Percentiles rank a stretch among this genome's conserved stretches.
Conservation (phyloP, 495 filamentous ascomycete genomes). For the Aspergillus ellipticus region DNA sequence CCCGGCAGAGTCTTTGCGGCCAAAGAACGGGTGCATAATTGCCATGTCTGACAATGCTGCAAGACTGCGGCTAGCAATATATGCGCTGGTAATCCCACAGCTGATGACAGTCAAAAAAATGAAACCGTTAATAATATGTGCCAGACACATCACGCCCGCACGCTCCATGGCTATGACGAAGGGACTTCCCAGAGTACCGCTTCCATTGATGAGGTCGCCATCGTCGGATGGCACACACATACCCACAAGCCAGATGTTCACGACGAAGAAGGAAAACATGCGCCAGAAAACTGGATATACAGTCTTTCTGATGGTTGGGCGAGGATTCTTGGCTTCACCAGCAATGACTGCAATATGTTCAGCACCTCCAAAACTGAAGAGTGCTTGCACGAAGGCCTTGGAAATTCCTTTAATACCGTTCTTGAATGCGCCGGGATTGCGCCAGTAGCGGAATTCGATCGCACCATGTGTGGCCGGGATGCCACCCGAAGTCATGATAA, state of each 20-base stretch:
- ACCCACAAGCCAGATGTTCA: constrained; percentile 30
- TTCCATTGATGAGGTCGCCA: constrained; percentile 14
- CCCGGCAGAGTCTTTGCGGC: constrained; percentile 23
- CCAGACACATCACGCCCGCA: constrained; percentile 22
- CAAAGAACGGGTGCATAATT: constrained; percentile 26
- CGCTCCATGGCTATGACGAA: constrained; percentile 29
- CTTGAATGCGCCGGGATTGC: constrained; percentile 26
- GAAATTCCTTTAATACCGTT: constrained; percentile 32
- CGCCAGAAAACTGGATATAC: constrained; percentile 30
- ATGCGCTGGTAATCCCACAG: constrained; percentile 29
- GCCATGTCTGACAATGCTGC: constrained; percentile 24
- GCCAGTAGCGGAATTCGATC: constrained; percentile 28
- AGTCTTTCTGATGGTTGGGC: constrained; percentile 24
- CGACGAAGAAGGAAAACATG: constrained; percentile 31
- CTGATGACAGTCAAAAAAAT: constrained; percentile 29
- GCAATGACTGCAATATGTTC: constrained; percentile 31
- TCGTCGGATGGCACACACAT: constrained; percentile 29
- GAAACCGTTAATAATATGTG: constrained; percentile 28
- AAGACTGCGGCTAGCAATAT: constrained; percentile 27
- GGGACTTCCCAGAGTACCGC: constrained; percentile 26
- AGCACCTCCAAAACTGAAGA: constrained; percentile 29
- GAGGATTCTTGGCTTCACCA: constrained; percentile 24
- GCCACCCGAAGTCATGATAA: constrained; percentile 31
- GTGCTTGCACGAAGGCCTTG: constrained; percentile 28
- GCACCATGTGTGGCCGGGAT: constrained; percentile 26